Evolutionary conservation across 306 rosid genomes (phyloP), one percentile per base, ranked within the genome.

Genomic region (Sechiopsis laciniata): DNA sequence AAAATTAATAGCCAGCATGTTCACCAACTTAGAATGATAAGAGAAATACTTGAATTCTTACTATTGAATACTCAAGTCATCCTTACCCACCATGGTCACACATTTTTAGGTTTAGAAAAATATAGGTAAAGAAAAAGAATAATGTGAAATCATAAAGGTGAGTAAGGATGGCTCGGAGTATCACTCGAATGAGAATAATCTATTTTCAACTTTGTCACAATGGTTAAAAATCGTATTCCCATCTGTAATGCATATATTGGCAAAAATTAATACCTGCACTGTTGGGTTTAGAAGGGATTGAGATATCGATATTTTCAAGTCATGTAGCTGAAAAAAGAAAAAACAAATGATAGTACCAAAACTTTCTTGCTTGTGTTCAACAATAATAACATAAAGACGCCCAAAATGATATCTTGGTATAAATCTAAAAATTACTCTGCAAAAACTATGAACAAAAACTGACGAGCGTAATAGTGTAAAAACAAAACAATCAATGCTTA

Each of bases 381-480:
- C 15, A 40, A 40, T 37, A n/a, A 26, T 15, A 40, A 65, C 72
- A 67, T 6, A 7, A 20, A 46, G 57, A 68, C 2, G 13, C 57
- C 15, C 32, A 67, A 67, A 17, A 67, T 45, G 73, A 35, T 20
- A 68, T 50, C 19, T 21, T 11, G n/a, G 11, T 67, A 19, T 67
- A 67, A 17, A 17, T 17, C 71, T 40, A 64, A 37, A 37, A n/a
- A 19, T 62, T 62, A 20, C 20, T 46, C 19, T 24, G 42, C 46
- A 13, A 22, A 50, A 70, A 70, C 74, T 70, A 70, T 70, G 46
- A 52, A 70, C 74, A 70, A 52, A 50, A 70, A 70, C 53, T 24
- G 8, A 70, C 5, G 15, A 69, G 21, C 14, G 58, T 50, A 50
- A 15, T 50, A 14, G 14, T 22, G 56, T 42, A 1, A 45, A 21